Evolutionary conservation across 257 asterid genomes (phyloP), one percentile per base, ranked within the genome.

Genomic region (Jaltomata sinuosa): DNA sequence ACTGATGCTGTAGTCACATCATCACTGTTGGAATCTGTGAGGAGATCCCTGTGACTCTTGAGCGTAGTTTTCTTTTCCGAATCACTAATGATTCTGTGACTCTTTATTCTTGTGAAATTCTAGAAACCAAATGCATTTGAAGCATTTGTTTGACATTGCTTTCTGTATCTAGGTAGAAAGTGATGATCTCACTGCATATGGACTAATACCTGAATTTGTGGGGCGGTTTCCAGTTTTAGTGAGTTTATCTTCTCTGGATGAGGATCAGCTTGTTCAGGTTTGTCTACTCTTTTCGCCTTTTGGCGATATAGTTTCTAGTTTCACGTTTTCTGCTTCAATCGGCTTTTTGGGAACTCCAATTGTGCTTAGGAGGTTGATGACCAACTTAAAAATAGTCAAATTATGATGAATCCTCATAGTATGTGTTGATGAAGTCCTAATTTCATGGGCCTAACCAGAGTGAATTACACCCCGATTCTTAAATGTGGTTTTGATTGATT

Each of bases 151-250:
- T 86, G 80, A 83, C 64, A 61, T 42, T 85, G 74, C 74, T 83
- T 87, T 87, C 85, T 85, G 50, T 47, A 86, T 90, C 84, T 91
- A 94, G 99, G 96, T 94, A 61, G 98, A 95, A 87, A 93, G 98
- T 87, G 90, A 89, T 80, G 99, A 95, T 86, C 98, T 95, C 79
- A 93, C 96, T 64, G 93, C 97, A 45, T 93, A 95, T 85, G 99
- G 99, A 83, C 97, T 95, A 82, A 94, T 94, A 89, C 99, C 99
- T 71, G 99, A 95, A 89, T 95, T 95, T 74, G 97, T 95, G 87
- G 99, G 99, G 81, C 91, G 99, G 42, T 88, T 95, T 87, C 99
- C 99, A 18, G 89, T 94, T 86, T 87, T 95, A 84, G 96, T 94
- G 86, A 94, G 94, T 89, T 87, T 95, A 81, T 88, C 97, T 83